Conservation (phyloP, 352 stramenopile genomes). For the Globisporangium spiculum region DNA sequence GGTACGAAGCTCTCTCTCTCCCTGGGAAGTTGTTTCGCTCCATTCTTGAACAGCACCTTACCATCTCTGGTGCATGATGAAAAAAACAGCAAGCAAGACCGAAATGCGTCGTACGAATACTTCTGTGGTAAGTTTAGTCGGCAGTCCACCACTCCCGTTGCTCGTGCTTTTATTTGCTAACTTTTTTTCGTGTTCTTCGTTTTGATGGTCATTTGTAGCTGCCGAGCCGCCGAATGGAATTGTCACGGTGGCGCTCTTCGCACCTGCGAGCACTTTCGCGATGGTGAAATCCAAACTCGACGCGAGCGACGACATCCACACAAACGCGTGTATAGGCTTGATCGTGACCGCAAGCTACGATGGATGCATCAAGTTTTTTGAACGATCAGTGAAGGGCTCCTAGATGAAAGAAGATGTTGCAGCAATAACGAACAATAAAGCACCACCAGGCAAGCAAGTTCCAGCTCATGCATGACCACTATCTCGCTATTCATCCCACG, state of each 20-base stretch:
- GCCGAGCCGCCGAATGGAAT: conserved; percentile 68
- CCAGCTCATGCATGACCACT: not conserved
- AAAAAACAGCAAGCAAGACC: conserved; percentile 68
- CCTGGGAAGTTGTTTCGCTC: not conserved
- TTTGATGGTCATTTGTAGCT: conserved; percentile 25
- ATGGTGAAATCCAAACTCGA: conserved; percentile 78
- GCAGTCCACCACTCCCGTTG: not conserved
- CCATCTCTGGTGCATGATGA: conserved; percentile 40
- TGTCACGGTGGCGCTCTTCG: conserved; percentile 79
- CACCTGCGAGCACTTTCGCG: conserved; percentile 71
- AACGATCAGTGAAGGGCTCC: conserved; percentile 35
- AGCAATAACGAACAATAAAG: not conserved
- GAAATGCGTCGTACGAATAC: conserved; percentile 79
- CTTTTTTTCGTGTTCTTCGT: not conserved
- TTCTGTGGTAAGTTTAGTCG: conserved; percentile 51
- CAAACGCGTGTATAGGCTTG: conserved; percentile 70
- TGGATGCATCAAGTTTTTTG: conserved; percentile 83
- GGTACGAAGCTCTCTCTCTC: conserved; percentile 19
- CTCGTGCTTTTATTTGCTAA: not conserved
- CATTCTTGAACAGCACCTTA: conserved; percentile 19
- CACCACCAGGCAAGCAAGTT: not conserved
- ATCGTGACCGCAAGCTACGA: conserved; percentile 85
- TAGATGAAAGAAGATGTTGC: not conserved
- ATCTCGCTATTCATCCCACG: not conserved
- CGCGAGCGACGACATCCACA: conserved; percentile 51